Base-by-base conservation (phyloP, 495 filamentous ascomycete species). In the Podospora fimiseda region DNA sequence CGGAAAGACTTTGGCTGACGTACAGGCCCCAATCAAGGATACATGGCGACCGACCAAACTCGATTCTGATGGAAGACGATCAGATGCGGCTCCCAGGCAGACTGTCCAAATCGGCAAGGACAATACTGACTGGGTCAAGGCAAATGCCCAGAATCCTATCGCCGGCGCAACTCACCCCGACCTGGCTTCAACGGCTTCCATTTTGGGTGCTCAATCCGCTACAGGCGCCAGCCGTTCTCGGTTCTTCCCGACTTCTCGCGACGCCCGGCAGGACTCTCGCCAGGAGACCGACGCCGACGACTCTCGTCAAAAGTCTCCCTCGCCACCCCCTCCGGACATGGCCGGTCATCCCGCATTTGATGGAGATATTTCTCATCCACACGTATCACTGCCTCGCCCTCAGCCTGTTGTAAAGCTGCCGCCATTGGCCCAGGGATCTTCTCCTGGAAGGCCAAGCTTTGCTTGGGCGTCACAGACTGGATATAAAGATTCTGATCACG, bases 271-370 rank as follows among this genome's bases (percentile, higher is more conserved):
- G 7, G 43, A 49, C 18, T 33, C 11, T 11, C 44, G 44, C 9
- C 51, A 21, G 7, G 43, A 41, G 18, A 38, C 37, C 8, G 21
- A 43, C 16, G 21, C 46, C 1, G 56, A 61, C 13, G 56, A 67
- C 14, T 39, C 57, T 2, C 67, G 72, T 5, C 65, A 66, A 18
- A 69, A 68, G n/a, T 78, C 78, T 0, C 77, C 78, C 0, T 88
- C 86, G 1, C 86, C 87, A 2, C 87, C 88, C 30, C 87, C 88
- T 5, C 86, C 87, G 0, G 87, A 88, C 47, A 83, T 81, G 52
- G 76, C 69, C 37, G 75, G 74, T 18, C 87, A 91, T 60, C 87
- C 87, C 0, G 88, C 81, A 4, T 89, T 83, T 52, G 80, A 81
- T 55, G 82, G 84, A 44, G 80, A 84, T 60, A 74, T 71, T 2